Base-by-base conservation (phyloP, 768 basidiomycete genomes). In the Russula griseocarnosa region DNA sequence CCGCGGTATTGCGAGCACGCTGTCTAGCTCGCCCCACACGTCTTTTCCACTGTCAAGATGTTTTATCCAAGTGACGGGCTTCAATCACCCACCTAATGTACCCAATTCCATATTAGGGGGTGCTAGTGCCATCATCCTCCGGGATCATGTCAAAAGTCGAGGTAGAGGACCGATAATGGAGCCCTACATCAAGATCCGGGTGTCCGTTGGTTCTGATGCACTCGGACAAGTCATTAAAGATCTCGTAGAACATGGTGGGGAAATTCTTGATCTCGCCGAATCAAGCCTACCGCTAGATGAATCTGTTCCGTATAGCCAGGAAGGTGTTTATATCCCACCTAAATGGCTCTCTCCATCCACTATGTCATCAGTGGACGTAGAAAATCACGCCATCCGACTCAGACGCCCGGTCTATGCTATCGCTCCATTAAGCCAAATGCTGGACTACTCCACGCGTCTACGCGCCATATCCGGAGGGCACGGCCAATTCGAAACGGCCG, bases 401-500 rank as follows among this genome's bases (percentile, higher is more conserved):
- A 88, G 83, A 72, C 82, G 86, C n/a, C 81, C 84, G n/a, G 77
- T 94, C 28, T 75, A 83, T 63, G 91, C 86, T 11, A 66, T 85
- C 34, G 90, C 87, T 22, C 92, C 92, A 3, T 79, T 94, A n/a
- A 89, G 86, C 70, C 82, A 80, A 69, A 87, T 92, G 82, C 77
- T 94, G 22, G 87, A 93, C 73, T 94, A 90, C 69, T 86, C 89
- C 10, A 86, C 79, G 52, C 81, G 90, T 18, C 73, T 94, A 56
- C 86, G 92, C 20, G 87, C 92, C 1, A 73, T 94, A 42, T 88
- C 90, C 1, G 92, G 89, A 53, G 92, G 92, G 4, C 85, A 91
- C 71, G 92, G 91, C 14, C 71, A 79, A 20, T 93, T 94, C 69
- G 90, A 94, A 70, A 88, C 90, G 86, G 75, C 76, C 34, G 82